Evolutionary conservation across 78 protist genomes (phyloP).

Genomic region (Chrysochromulina tobinii): DNA sequence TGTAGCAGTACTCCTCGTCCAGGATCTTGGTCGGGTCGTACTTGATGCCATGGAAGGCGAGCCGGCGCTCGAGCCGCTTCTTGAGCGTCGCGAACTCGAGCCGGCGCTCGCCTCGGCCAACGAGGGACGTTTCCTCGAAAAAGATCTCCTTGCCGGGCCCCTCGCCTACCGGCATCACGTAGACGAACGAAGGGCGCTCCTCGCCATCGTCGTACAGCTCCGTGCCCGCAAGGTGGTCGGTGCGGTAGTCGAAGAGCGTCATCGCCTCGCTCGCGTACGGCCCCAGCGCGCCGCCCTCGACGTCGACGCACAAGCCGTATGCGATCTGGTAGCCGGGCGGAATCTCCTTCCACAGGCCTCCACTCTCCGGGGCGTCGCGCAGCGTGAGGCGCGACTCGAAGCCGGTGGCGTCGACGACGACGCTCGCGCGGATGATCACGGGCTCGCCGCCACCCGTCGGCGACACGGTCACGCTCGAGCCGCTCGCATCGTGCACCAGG

Average conservation of each 20-base stretch:
- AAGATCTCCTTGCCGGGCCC: not conserved
- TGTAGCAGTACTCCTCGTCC: conserved; percentile 13
- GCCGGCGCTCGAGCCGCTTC: not conserved
- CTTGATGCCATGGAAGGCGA: not conserved
- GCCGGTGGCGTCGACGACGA: conserved; percentile 21
- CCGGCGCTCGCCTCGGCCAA: not conserved
- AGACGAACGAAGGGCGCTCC: not conserved
- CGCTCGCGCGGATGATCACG: not conserved
- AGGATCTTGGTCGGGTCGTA: not conserved
- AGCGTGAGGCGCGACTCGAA: not conserved
- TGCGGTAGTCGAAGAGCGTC: not conserved
- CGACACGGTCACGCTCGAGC: not conserved
- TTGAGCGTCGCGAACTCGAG: not conserved
- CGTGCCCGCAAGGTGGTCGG: not conserved
- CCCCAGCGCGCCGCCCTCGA: not conserved
- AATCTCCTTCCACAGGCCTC: not conserved
- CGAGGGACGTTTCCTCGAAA: conserved; percentile 3
- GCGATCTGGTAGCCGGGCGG: conserved; percentile 9
- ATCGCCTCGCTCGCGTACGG: not conserved
- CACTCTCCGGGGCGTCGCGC: not conserved
- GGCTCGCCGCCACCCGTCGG: not conserved
- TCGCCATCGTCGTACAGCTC: not conserved
- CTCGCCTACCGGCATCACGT: not conserved
- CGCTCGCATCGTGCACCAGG: not conserved
- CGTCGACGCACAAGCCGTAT: not conserved